phyloP scores from a whole-genome alignment of 768 basidiomycete genomes.

The Phlebiopsis flavidoalba region DNA sequence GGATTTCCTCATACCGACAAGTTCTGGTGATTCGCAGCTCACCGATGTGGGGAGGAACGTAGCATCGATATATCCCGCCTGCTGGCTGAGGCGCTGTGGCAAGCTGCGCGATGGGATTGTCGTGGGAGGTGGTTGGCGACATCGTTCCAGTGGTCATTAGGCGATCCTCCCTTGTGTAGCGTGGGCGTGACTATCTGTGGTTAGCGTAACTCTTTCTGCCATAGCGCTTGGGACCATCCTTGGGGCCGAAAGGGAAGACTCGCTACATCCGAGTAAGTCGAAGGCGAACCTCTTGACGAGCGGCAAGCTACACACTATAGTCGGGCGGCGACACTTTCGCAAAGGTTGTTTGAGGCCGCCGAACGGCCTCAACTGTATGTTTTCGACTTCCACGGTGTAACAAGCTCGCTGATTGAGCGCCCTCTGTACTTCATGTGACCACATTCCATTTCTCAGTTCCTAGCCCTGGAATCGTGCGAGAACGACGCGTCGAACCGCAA shows the following conservation, averaged over 20 bases:
- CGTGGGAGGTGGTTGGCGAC: too few relatives aligned
- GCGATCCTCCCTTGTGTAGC: not conserved
- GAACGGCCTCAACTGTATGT: conserved; percentile 33
- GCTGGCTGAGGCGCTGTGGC: conserved; percentile 50
- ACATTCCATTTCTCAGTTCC: conserved; percentile 65
- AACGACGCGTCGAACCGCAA: conserved; percentile 67
- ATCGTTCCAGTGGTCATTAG: too few relatives aligned
- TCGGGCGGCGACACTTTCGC: conserved; percentile 45
- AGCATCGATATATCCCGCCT: too few relatives aligned
- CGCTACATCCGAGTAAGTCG: not conserved
- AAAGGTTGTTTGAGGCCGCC: conserved; percentile 40
- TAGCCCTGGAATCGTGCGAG: conserved; percentile 66
- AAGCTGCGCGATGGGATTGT: conserved; percentile 45
- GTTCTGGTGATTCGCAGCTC: conserved; percentile 62
- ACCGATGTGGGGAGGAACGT: conserved; percentile 57
- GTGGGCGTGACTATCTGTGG: too few relatives aligned
- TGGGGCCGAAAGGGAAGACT: conserved; percentile 19
- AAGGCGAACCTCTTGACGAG: conserved; percentile 44
- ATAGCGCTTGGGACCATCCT: not conserved
- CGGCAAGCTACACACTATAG: conserved; percentile 69
- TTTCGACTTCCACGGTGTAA: not conserved
- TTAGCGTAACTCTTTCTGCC: too few relatives aligned
- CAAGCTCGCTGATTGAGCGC: conserved; percentile 40
- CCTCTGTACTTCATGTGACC: conserved; percentile 40
- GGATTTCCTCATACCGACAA: conserved; percentile 73